Base-by-base conservation (phyloP, 1,139 yeast species). In the Suhomyces wounanorum region DNA sequence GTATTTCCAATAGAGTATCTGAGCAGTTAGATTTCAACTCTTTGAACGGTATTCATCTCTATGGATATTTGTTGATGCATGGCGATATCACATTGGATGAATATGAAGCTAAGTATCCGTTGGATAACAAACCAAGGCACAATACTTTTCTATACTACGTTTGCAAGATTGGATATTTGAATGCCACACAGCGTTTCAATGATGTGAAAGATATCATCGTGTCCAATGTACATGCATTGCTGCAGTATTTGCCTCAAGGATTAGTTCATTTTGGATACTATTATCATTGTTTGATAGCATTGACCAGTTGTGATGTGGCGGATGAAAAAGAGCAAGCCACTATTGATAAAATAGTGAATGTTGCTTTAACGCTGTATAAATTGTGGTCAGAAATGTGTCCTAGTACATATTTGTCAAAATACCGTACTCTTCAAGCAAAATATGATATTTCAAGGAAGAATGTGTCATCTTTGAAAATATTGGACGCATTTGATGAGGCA, bases 401-500 rank as follows among this genome's bases (percentile, higher is more conserved):
- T 0, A 49, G 63, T 2, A 72, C 68, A 47, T 78, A 78, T 55
- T 57, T 58, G 18, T 63, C 75, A 35, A 76, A 75, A 58, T 62
- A 62, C 47, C 54, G 69, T 36, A 59, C 73, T 3, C 55, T 78
- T 28, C 63, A 65, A 44, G 81, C 81, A 1, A 63, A 74, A 43
- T 47, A 64, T 44, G 56, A 51, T 14, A 48, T 54, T 10, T 56
- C 60, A 23, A 61, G 64, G 10, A 55, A 55, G 2, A 48, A 9
- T 5, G 28, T 41, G 0, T 50, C 76, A 8, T 68, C 72, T 21
- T 62, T 81, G 37, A 71, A 66, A 23, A 65, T 73, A 2, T 60
- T 81, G 14, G 84, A 81, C 52, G 56, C 66, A 14, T 81, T 75
- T 59, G 82, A 79, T 52, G 77, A 70, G 38, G 78, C 84, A 0